These are phyloP conservation scores for Umbellularia californica DNA, from an alignment of 164 flowering plant genomes.

Conservation along the genomic window DNA sequence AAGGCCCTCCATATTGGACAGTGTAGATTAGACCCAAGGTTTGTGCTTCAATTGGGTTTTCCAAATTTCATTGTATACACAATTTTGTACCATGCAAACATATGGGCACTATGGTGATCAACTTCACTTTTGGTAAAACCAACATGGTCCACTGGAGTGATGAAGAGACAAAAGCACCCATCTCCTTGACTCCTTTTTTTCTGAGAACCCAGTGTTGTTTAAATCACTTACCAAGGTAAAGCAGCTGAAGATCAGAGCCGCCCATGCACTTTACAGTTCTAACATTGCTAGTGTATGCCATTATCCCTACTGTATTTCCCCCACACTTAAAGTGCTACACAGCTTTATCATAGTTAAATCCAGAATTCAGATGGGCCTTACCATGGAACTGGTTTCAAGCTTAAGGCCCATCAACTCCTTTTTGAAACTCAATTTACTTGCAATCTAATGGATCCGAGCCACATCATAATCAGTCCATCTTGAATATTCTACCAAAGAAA, in stretches of 20 bases:
- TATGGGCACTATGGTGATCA: background rate
- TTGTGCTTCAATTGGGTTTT: too few relatives aligned
- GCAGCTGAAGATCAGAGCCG: background rate
- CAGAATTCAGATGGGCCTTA: background rate
- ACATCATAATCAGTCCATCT: conserved; percentile 19
- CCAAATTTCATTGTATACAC: too few relatives aligned
- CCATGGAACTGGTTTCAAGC: background rate
- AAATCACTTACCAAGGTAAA: background rate
- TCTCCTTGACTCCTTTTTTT: background rate
- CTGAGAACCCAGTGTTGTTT: background rate
- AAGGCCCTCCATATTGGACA: too few relatives aligned
- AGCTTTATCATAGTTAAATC: conserved; percentile 3
- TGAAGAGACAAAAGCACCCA: background rate
- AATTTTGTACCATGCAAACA: too few relatives aligned
- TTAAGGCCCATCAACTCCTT: background rate
- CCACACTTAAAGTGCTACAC: background rate
- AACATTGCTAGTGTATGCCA: background rate
- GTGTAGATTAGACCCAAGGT: too few relatives aligned
- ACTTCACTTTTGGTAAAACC: too few relatives aligned
- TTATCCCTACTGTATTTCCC: background rate
- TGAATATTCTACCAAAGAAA: conserved; percentile 12
- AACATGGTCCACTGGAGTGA: background rate
- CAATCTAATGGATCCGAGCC: conserved; percentile 11
- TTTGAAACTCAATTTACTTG: background rate
- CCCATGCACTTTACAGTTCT: background rate